Evolutionary conservation across 73 alveolate species (phyloP).

Genomic region (Diophrys sp.): DNA sequence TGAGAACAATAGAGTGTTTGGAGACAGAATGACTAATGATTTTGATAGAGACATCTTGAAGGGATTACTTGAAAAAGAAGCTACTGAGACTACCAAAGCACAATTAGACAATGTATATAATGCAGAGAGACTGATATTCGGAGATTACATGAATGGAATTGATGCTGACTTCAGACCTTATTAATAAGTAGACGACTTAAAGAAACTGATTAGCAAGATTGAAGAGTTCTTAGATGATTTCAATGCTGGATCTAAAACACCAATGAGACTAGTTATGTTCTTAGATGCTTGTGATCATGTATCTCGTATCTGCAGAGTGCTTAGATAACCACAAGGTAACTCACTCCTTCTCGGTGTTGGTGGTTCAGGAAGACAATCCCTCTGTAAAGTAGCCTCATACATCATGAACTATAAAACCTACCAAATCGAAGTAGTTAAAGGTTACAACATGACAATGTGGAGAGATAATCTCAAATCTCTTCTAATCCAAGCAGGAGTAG

Average conservation of each 20-base stretch:
- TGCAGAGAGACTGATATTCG: constrained; percentile 95
- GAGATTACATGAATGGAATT: constrained; percentile 87
- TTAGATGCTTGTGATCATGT: constrained; percentile 99
- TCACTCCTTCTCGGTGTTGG: constrained; percentile 99
- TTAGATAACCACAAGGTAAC: constrained; percentile 98
- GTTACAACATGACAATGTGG: constrained; percentile 50
- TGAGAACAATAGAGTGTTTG: constrained; percentile 88
- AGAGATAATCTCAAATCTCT: constrained; percentile 53
- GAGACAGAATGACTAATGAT: constrained; percentile 82
- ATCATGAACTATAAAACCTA: constrained; percentile 92
- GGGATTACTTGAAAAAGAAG: constrained; percentile 45
- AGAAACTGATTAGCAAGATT: constrained; percentile 70
- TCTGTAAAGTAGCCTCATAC: constrained; percentile 95
- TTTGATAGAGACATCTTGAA: constrained; percentile 88
- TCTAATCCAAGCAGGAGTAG: constrained; percentile 66
- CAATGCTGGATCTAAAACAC: constrained; percentile 53
- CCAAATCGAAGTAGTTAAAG: constrained; percentile 97
- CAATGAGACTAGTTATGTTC: constrained; percentile 99
- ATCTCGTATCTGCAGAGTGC: constrained; percentile 94
- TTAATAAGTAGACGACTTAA: constrained; percentile 70
- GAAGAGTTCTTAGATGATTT: constrained; percentile 84
- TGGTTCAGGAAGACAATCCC: constrained; percentile 99
- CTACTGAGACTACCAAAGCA: constrained; percentile 44
- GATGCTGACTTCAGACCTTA: constrained; percentile 74
- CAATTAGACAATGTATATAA: constrained; percentile 75